Evolutionary conservation across 176 grass and related monocot genomes (phyloP), one percentile per base, ranked within the genome.

Genomic region (Musa itinerans): DNA sequence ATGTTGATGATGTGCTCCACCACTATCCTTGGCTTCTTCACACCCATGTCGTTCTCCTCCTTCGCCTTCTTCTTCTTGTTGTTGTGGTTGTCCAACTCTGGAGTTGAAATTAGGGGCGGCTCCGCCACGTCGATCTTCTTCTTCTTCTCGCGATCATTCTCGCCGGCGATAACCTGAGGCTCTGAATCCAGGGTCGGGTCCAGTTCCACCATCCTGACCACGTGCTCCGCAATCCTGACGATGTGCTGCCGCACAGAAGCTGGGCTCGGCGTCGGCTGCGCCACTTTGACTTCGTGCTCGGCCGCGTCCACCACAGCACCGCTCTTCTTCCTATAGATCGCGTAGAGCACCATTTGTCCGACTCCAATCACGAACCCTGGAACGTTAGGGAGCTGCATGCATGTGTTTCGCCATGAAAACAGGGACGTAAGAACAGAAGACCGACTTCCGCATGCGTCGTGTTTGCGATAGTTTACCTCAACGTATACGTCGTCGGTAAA

Each of bases 331-430:
- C 58, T 79, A 53, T 79, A 79, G 17, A 48, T 54, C 54, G 58
- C 24, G 53, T 79, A 79, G 53, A 79, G 27, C 25, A n/a, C 65
- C 77, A 79, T 79, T 57, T 79, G 77, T 11, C 29, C 53, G 22
- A 78, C 49, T 9, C 76, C 76, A 11, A 69, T 57, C 13, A 79
- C 19, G 29, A 79, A 79, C 15, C 65, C 26, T 24, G 57, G 0
- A 3, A 78, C 50, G 49, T 52, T 52, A 23, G 73, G 73, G n/a
- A 75, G 21, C 73, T 72, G 9, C 9, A 9, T 11, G 13, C 17
- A 48, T 7, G 16, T 29, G 34, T 43, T 43, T 43, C 34, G 34
- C 13, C 52, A 74, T 15, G 54, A 21, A 17, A 48, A 20, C 13
- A 20, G 34, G 34, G 0, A 43, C 34, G 34, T 43, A 43, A 43